These are phyloP conservation scores for Dissophora globulifera DNA, from an alignment of 192 early-diverging fungal species.

Conservation along the genomic window DNA sequence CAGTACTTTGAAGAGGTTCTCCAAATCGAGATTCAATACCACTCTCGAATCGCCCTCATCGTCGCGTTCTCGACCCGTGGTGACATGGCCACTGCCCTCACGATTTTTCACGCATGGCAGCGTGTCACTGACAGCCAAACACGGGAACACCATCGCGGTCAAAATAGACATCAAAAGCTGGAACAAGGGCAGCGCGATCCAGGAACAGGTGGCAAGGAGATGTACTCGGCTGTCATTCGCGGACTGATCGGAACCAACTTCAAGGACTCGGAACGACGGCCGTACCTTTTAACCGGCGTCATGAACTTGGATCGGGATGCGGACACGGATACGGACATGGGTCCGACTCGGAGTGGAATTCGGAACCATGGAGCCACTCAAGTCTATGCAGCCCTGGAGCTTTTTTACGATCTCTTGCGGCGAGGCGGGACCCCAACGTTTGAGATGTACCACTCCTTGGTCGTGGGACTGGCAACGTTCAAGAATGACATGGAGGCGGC, in stretches of 20 bases:
- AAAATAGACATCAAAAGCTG: too few relatives aligned
- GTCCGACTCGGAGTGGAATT: neutral
- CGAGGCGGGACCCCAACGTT: slow-evolving; percentile 31
- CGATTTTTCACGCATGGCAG: slow-evolving; percentile 2
- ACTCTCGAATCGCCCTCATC: slow-evolving; percentile 28
- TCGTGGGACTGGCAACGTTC: slow-evolving; percentile 30
- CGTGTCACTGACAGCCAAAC: neutral
- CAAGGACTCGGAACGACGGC: slow-evolving; percentile 1
- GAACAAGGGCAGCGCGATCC: neutral
- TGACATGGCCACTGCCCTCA: slow-evolving; percentile 27
- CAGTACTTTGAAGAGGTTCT: slow-evolving; percentile 41
- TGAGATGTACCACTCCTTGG: slow-evolving; percentile 45
- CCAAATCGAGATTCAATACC: slow-evolving; percentile 14
- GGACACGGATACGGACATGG: too few relatives aligned
- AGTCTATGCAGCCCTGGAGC: slow-evolving; percentile 33
- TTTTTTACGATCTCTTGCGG: slow-evolving; percentile 40
- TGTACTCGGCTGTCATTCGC: slow-evolving; percentile 46
- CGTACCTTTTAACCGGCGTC: neutral
- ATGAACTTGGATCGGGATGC: too few relatives aligned
- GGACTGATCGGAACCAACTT: slow-evolving; percentile 35
- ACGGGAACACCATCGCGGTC: too few relatives aligned
- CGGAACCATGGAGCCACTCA: slow-evolving; percentile 29
- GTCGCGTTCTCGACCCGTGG: slow-evolving; percentile 27
- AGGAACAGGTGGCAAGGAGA: slow-evolving; percentile 33
- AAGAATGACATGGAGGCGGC: slow-evolving; percentile 53